phyloP scores from a whole-genome alignment of 129 eudicot species.

The Scalesia atractyloides region DNA sequence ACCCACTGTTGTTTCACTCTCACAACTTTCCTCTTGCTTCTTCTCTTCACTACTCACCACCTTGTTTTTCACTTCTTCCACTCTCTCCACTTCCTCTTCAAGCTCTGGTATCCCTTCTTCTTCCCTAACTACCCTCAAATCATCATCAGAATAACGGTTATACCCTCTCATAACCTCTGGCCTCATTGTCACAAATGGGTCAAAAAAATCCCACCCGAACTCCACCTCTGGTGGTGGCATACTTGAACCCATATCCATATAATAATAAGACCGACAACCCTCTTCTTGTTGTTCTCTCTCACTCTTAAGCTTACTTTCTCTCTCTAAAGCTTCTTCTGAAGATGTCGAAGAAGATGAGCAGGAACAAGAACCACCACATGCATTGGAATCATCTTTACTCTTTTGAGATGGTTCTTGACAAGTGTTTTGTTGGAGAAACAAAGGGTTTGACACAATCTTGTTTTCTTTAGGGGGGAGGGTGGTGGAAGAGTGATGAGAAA shows the following conservation, averaged over 20 bases:
- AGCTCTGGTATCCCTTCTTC: slow-evolving; percentile 94
- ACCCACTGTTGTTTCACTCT: slow-evolving; percentile 40
- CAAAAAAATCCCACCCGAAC: slow-evolving; percentile 98
- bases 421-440: slow-evolving; percentile 73
- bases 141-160: slow-evolving; percentile 71
- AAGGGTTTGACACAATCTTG: slow-evolving; percentile 75
- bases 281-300: slow-evolving; percentile 35
- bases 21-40: slow-evolving; percentile 29
- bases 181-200: slow-evolving; percentile 74
- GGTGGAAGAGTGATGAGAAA: slow-evolving; percentile 79
- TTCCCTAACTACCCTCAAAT: slow-evolving; percentile 87
- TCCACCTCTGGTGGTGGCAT: slow-evolving; percentile 75
- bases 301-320: slow-evolving; percentile 25
- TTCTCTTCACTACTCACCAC: slow-evolving; percentile 43
- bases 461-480: slow-evolving; percentile 62
- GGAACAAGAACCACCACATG: slow-evolving; percentile 44
- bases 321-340: slow-evolving; percentile 56
- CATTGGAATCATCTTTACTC: slow-evolving; percentile 36
- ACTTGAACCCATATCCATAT: slow-evolving; percentile 34
- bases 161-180: slow-evolving; percentile 67
- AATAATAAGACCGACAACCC: slow-evolving; percentile 60
- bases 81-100: slow-evolving; percentile 80
- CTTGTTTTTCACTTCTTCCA: slow-evolving; percentile 38
- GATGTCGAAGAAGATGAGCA: slow-evolving; percentile 47
- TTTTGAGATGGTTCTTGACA: slow-evolving; percentile 51